A percentile compares a stretch with the other conserved stretches of the same genome.
phyloP scores from a whole-genome alignment of 768 basidiomycete genomes.

The Cystofilobasidium bisporidii region DNA sequence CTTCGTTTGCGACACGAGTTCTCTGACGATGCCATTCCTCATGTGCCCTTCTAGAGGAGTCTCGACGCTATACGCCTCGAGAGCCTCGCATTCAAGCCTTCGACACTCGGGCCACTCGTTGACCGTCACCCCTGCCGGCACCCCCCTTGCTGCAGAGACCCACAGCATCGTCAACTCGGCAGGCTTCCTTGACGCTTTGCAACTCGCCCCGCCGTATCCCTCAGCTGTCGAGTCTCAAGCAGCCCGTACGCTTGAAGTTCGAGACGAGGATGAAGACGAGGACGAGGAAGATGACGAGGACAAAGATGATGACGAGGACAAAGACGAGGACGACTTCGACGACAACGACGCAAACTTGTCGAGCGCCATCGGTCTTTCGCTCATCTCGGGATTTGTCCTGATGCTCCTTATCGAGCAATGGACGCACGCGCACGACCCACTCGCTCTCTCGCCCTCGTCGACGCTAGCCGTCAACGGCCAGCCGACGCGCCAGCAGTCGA shows the following conservation, averaged over 20 bases:
- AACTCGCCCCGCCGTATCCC: too few species aligned
- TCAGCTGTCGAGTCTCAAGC: too few species aligned
- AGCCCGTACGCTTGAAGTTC: not conserved
- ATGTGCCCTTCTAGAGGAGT: not conserved
- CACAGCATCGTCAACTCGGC: too few species aligned
- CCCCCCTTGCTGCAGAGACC: too few species aligned
- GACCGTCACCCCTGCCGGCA: not conserved
- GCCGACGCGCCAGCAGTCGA: conserved; percentile 29
- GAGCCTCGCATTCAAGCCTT: not conserved
- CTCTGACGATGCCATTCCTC: too few species aligned
- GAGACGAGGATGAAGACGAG: conserved; percentile 7
- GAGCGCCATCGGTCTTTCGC: conserved; percentile 34
- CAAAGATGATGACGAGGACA: conserved; percentile 30
- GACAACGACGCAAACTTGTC: conserved; percentile 30
- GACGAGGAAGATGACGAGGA: conserved; percentile 13
- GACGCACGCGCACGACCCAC: conserved; percentile 21
- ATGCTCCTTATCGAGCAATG: conserved; percentile 35
- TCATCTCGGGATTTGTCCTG: conserved; percentile 30
- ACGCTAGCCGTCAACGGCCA: not conserved
- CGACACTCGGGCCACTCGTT: not conserved
- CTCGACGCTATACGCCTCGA: not conserved
- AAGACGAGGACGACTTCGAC: conserved; percentile 30
- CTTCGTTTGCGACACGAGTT: too few species aligned
- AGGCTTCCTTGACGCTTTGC: too few species aligned
- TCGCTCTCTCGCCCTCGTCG: conserved; percentile 22